These are phyloP conservation scores for Daldinia caldariorum DNA, from an alignment of 495 filamentous ascomycete species.

Conservation along the genomic window DNA sequence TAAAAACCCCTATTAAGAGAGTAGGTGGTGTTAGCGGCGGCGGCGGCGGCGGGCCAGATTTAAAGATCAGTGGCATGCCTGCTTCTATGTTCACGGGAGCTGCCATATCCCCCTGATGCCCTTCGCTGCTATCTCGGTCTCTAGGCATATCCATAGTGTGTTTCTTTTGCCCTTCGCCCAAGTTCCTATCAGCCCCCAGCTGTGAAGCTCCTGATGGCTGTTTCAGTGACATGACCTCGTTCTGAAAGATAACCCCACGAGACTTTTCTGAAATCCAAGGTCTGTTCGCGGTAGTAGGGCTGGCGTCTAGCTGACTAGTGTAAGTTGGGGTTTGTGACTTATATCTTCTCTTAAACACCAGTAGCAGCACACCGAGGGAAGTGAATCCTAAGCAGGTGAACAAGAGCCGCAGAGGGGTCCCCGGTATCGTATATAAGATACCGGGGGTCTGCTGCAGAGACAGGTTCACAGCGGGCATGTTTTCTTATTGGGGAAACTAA, in stretches of 20 bases:
- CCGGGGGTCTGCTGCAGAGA: constrained; percentile 49
- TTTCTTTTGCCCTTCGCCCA: constrained; percentile 23
- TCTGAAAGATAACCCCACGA: constrained; percentile 33
- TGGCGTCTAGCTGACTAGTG: constrained; percentile 9
- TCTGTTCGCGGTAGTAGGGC: constrained; percentile 22
- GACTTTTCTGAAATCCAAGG: constrained; percentile 38
- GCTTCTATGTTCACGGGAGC: constrained; percentile 25
- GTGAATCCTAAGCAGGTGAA: constrained; percentile 45
- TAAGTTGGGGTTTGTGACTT: constrained; percentile 28
- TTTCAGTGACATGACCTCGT: constrained; percentile 43
- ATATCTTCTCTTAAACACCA: constrained; percentile 40
- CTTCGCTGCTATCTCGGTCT: constrained; percentile 21
- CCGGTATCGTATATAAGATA: constrained; percentile 43
- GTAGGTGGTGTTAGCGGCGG: constrained; percentile 55
- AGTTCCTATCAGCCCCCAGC: constrained; percentile 11
- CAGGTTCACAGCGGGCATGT: constrained; percentile 56
- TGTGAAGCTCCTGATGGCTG: constrained; percentile 31
- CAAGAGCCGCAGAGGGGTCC: constrained; percentile 41
- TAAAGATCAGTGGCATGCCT: constrained; percentile 43
- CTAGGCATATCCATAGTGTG: constrained; percentile 26
- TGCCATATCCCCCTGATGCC: constrained; percentile 20
- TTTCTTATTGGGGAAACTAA: constrained; percentile 49
- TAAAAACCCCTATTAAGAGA: constrained; percentile 45
- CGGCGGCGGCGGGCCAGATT: constrained; percentile 50
- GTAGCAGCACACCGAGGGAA: constrained; percentile 41